A percentile compares a stretch with the other conserved stretches of the same genome.
Conservation (phyloP, 306 rosid species). For the Trichosanthes truncata region DNA sequence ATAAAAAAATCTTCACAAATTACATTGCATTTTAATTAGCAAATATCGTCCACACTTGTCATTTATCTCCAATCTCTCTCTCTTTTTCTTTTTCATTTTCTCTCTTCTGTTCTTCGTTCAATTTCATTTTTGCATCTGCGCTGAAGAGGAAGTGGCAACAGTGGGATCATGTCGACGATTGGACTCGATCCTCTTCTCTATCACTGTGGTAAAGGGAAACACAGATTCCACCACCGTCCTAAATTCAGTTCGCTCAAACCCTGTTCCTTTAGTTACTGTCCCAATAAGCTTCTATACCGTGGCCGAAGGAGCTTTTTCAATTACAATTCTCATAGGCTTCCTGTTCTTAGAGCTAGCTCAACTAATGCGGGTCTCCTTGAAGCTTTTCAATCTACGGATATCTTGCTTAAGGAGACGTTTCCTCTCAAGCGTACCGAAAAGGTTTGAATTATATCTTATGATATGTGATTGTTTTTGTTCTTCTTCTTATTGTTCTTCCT, state of each 20-base stretch:
- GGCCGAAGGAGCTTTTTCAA: constrained; percentile 30
- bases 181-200: constrained; percentile 28
- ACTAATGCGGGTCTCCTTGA: constrained; percentile 28
- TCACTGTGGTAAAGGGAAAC: constrained; percentile 13
- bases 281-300: constrained; percentile 19
- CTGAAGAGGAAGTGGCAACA: background rate
- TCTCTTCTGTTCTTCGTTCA: background rate
- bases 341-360: constrained; percentile 23
- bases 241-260: constrained; percentile 23
- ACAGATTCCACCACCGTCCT: constrained; percentile 3
- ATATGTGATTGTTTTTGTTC: background rate
- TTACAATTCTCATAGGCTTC: constrained; percentile 27
- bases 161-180: constrained; percentile 39
- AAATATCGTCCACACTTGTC: constrained; percentile 2
- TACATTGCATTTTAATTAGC: background rate
- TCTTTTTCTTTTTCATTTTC: background rate
- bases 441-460: constrained; percentile 35
- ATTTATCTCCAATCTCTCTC: background rate
- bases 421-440: constrained; percentile 35
- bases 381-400: constrained; percentile 29
- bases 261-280: constrained; percentile 22
- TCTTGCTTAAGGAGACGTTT: constrained; percentile 35
- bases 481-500: background rate
- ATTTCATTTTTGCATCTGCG: background rate
- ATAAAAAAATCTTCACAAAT: background rate